Evolutionary conservation across 768 basidiomycete species (phyloP).

Genomic region (Multifurca ochricompacta): DNA sequence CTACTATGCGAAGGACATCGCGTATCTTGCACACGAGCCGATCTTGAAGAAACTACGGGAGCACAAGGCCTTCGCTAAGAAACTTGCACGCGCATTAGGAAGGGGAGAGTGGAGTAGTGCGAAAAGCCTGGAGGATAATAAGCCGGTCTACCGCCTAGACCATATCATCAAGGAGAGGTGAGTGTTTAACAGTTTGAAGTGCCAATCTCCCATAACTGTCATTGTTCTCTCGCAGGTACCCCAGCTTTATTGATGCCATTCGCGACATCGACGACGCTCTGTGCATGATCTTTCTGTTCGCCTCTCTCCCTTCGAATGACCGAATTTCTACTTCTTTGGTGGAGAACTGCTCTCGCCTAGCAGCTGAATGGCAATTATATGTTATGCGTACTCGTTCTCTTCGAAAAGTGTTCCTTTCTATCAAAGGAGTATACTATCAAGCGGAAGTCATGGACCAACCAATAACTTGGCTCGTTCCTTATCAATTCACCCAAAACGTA

Average conservation of each 20-base stretch:
- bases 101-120: constrained; percentile 93
- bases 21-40: constrained; percentile 94
- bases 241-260: constrained; percentile 91
- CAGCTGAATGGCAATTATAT: constrained; percentile 96
- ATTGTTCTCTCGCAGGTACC: constrained; percentile 53
- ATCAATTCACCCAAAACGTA: constrained; percentile 94
- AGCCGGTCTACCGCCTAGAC: constrained; percentile 85
- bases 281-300: constrained; percentile 90
- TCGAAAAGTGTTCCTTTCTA: constrained; percentile 88
- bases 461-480: constrained; percentile 94
- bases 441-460: constrained; percentile 90
- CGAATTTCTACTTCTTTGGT: constrained; percentile 77
- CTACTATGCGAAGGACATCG: constrained; percentile 97
- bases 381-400: constrained; percentile 81
- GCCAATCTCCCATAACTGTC: not conserved
- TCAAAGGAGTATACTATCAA: constrained; percentile 98
- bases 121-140: constrained; percentile 88
- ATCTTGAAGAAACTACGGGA: constrained; percentile 88
- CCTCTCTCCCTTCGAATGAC: constrained; percentile 80
- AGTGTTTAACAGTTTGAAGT: constrained; percentile 19
- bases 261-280: constrained; percentile 96
- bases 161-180: constrained; percentile 98
- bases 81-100: constrained; percentile 86
- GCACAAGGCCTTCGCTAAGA: constrained; percentile 98
- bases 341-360: constrained; percentile 82